Evolutionary conservation across 768 basidiomycete species (phyloP).

Genomic region (Tylopilus felleus): DNA sequence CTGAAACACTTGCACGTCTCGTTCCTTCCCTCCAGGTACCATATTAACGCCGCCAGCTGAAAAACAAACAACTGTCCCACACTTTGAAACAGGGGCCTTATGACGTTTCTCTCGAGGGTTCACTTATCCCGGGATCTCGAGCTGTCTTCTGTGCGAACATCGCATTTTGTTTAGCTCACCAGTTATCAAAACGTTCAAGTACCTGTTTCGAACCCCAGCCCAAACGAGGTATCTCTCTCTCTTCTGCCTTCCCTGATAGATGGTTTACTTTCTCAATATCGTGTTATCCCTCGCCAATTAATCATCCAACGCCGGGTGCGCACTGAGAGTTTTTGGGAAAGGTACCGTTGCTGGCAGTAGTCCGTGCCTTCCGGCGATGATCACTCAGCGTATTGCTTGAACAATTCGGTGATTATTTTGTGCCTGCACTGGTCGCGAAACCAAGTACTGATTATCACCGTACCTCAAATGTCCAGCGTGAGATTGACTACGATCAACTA

Average conservation of each 20-base stretch:
- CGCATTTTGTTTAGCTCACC: neutral
- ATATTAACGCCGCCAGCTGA: neutral
- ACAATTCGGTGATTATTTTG: no score
- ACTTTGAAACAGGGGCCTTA: neutral
- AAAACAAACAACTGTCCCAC: neutral
- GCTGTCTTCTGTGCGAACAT: neutral
- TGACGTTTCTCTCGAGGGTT: neutral
- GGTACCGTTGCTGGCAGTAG: no score
- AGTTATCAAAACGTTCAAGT: neutral
- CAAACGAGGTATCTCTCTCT: neutral
- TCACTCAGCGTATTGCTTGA: no score
- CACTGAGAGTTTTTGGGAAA: no score
- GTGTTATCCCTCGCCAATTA: no score
- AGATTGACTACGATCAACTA: conserved; percentile 3
- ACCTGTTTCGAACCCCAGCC: neutral
- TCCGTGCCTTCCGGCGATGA: no score
- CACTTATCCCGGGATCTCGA: no score
- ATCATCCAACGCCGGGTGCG: no score
- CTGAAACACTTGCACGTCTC: neutral
- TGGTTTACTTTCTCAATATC: no score
- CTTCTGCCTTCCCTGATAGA: no score
- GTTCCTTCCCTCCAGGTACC: neutral
- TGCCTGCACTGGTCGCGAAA: no score
- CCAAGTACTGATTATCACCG: no score
- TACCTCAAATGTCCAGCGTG: conserved; percentile 14